Percentiles rank a stretch among this genome's conserved stretches.
These are phyloP conservation scores for Grammothele lineata DNA, from an alignment of 768 basidiomycete species.

Conservation along the genomic window DNA sequence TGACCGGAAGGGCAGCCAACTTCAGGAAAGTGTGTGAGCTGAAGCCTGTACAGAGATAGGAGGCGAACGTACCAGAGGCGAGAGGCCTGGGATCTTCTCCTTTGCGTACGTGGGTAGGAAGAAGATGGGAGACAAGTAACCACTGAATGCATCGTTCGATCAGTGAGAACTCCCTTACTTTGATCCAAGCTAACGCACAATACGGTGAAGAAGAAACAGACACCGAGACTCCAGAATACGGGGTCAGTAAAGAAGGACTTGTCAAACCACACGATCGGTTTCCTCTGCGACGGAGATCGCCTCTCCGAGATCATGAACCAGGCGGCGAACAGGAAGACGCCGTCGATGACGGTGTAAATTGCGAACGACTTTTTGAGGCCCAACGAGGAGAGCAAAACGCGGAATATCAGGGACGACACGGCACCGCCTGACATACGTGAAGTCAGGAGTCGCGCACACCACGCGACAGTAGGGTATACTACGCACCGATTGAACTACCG, in stretches of 20 bases:
- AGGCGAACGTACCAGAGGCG: constrained; percentile 7
- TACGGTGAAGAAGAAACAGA: constrained; percentile 18
- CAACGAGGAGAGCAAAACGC: constrained; percentile 13
- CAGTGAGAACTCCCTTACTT: no score
- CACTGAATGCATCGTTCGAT: no score
- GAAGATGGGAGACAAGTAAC: constrained; percentile 19
- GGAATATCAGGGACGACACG: constrained; percentile 19
- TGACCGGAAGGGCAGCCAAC: constrained; percentile 14
- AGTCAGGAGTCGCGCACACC: background rate
- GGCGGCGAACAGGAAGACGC: constrained; percentile 10
- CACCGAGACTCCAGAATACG: constrained; percentile 20
- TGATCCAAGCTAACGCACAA: no score
- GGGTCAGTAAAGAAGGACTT: constrained; percentile 16
- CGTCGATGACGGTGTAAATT: constrained; percentile 19
- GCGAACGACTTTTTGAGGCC: constrained; percentile 18
- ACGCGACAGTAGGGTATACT: background rate
- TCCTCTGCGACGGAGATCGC: constrained; percentile 8
- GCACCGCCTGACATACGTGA: constrained; percentile 19
- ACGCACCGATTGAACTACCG: constrained; percentile 23
- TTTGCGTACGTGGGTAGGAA: constrained; percentile 14
- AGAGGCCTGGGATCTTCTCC: constrained; percentile 9
- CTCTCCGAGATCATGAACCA: constrained; percentile 20
- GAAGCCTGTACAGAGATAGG: background rate
- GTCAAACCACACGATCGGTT: constrained; percentile 19
- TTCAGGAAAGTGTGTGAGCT: background rate